Base-by-base conservation (phyloP, 805 yeast species). In the Candida sanyiensis region DNA sequence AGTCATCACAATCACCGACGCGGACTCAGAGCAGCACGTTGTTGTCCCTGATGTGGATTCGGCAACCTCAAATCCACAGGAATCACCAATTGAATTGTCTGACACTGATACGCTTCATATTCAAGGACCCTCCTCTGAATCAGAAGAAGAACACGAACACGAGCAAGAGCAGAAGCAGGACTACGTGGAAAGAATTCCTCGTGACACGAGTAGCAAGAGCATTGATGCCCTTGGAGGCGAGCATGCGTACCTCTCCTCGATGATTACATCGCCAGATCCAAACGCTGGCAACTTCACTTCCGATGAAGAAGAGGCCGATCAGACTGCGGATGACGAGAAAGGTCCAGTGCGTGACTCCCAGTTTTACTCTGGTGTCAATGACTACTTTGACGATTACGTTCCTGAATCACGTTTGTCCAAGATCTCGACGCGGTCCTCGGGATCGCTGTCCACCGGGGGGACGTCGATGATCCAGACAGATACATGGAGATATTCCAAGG, bases 381-480 rank as follows among this genome's bases (percentile, higher is more conserved):
- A 51, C 34, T 54, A 52, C 25, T 51, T 48, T 40, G 57, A 52
- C 31, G 58, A 54, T 32, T 49, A 50, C 33, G 44, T 50, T 1
- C 51, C 51, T 28, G 52, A 51, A 8, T 6, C 30, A 29, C 4
- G 34, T n/a, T 26, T 34, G 12, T 30, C 31, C 1, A 31, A 28
- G 24, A 28, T 23, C 3, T 17, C 42, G 3, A 33, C 36, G 6
- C 44, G 48, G 34, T 51, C 49, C 17, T 55, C 56, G 1, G 62
- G 62, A 0, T 58, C 62, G 0, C 34, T 58, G 13, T 58, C 62
- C 4, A 58, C 62, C 0, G 62, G 62, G 7, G 55, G 56, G 12
- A 49, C 47, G 35, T 57, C 62, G 3, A 29, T 29, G 33, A 46
- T 57, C 11, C 50, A 42, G 25, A 49, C 58, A 39, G 57, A 52